A percentile compares a stretch with the other conserved stretches of the same genome.
phyloP scores from a whole-genome alignment of 129 eudicot species.

The Artemisia tridentata region DNA sequence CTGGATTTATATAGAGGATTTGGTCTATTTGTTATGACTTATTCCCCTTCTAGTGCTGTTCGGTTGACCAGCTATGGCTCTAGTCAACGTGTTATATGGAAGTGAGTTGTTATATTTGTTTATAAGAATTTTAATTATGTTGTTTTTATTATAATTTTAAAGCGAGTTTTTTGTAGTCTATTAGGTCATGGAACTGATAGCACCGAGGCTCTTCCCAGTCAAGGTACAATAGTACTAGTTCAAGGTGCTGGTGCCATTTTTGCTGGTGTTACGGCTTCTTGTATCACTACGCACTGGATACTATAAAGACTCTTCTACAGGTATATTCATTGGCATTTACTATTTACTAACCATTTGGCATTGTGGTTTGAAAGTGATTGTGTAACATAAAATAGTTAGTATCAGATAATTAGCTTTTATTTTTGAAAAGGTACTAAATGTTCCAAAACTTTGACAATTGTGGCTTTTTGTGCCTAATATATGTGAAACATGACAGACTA shows the following conservation, averaged over 20 bases:
- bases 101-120: conserved; percentile 30
- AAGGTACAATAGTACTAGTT: conserved; percentile 51
- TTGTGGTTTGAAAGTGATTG: too few relatives aligned
- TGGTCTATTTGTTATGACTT: conserved; percentile 92
- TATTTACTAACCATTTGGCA: too few relatives aligned
- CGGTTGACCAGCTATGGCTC: conserved; percentile 99
- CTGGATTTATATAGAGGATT: conserved; percentile 92
- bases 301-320: conserved; percentile 93
- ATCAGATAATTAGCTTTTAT: too few relatives aligned
- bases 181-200: conserved; percentile 58
- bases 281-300: conserved; percentile 89
- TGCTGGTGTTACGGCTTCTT: conserved; percentile 88
- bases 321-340: too few relatives aligned
- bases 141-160: neutral
- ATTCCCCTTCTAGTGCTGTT: conserved; percentile 96
- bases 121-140: neutral
- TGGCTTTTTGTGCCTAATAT: too few relatives aligned
- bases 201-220: conserved; percentile 42
- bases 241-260: conserved; percentile 88
- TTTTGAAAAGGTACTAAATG: too few relatives aligned
- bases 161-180: conserved; percentile 32
- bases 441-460: too few relatives aligned
- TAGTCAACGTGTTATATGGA: conserved; percentile 96
- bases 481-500: too few relatives aligned
- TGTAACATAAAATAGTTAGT: too few relatives aligned